A percentile compares a stretch with the other conserved stretches of the same genome.
Evolutionary conservation across 2,329 filamentous ascomycete genomes (phyloP).

Genomic region (Pseudopithomyces chartarum): DNA sequence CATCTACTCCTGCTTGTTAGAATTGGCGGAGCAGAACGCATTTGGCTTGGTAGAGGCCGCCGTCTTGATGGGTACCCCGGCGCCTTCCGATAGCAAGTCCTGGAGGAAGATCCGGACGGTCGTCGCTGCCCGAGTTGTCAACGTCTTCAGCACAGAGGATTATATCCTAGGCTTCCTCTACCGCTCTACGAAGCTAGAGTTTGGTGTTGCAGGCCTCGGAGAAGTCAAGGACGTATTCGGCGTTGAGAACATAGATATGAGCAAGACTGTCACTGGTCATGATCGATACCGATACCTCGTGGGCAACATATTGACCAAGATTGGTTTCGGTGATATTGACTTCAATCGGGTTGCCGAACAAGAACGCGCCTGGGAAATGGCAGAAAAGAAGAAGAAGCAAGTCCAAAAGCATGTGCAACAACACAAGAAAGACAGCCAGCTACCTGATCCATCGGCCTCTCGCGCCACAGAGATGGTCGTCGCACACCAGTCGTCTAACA

Average conservation of each 20-base stretch:
- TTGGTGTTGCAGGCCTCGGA: conserved; percentile 82
- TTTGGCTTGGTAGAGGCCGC: conserved; percentile 84
- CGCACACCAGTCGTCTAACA: conserved; percentile 12
- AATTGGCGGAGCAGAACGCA: conserved; percentile 74
- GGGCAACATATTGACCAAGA: conserved; percentile 52
- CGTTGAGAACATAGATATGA: conserved; percentile 61
- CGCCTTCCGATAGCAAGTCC: conserved; percentile 69
- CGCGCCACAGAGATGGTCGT: conserved; percentile 19
- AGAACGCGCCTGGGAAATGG: conserved; percentile 39
- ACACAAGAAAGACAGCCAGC: conserved; percentile 18
- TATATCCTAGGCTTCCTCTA: conserved; percentile 86
- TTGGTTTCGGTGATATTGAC: conserved; percentile 57
- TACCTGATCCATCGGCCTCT: conserved; percentile 16
- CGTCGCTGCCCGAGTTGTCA: conserved; percentile 79
- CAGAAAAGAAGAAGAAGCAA: conserved; percentile 45
- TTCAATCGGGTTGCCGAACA: conserved; percentile 49
- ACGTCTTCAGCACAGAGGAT: conserved; percentile 86
- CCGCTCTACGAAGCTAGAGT: conserved; percentile 77
- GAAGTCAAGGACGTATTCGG: conserved; percentile 69
- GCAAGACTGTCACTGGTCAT: conserved; percentile 54
- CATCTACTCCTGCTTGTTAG: conserved; percentile 79
- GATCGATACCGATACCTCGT: conserved; percentile 55
- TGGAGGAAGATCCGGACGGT: conserved; percentile 80
- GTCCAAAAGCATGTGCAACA: conserved; percentile 25
- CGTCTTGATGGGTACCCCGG: conserved; percentile 79